Conservation (phyloP, 2,329 filamentous ascomycete genomes). For the Talaromyces sp. region DNA sequence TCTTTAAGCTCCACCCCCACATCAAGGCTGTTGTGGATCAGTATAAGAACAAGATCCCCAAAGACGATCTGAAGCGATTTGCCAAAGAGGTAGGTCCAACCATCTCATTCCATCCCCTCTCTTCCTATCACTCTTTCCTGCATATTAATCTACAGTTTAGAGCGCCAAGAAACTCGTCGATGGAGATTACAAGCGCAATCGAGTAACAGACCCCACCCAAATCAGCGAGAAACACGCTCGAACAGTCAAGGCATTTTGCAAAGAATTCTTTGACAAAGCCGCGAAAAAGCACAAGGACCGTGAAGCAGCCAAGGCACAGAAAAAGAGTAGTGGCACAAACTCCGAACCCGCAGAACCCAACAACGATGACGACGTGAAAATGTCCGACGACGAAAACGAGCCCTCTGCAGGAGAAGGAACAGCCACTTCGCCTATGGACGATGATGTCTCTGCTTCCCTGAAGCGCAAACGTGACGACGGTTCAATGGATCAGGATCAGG, state of each 20-base stretch:
- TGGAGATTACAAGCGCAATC: slow-evolving; percentile 86
- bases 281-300: slow-evolving; percentile 72
- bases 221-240: slow-evolving; percentile 77
- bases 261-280: slow-evolving; percentile 84
- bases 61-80: slow-evolving; percentile 70
- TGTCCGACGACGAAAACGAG: slow-evolving; percentile 46
- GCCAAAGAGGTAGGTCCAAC: slow-evolving; percentile 65
- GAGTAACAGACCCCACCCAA: slow-evolving; percentile 79
- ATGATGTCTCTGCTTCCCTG: slow-evolving; percentile 35
- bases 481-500: slow-evolving; percentile 4
- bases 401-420: not conserved
- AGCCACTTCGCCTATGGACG: slow-evolving; percentile 51
- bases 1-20: slow-evolving; percentile 72
- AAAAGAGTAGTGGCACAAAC: slow-evolving; percentile 32
- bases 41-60: slow-evolving; percentile 82
- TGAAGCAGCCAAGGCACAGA: slow-evolving; percentile 65
- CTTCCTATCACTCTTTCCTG: not conserved
- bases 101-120: not conserved
- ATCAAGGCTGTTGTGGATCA: slow-evolving; percentile 86
- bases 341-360: slow-evolving; percentile 26
- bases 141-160: slow-evolving; percentile 28
- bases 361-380: slow-evolving; percentile 36
- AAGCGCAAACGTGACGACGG: slow-evolving; percentile 24
- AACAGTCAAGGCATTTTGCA: slow-evolving; percentile 81
- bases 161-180: slow-evolving; percentile 86